Percentiles rank a stretch among this genome's conserved stretches.
Conservation (phyloP, 345 rosid species). For the Ailanthus altissimus region DNA sequence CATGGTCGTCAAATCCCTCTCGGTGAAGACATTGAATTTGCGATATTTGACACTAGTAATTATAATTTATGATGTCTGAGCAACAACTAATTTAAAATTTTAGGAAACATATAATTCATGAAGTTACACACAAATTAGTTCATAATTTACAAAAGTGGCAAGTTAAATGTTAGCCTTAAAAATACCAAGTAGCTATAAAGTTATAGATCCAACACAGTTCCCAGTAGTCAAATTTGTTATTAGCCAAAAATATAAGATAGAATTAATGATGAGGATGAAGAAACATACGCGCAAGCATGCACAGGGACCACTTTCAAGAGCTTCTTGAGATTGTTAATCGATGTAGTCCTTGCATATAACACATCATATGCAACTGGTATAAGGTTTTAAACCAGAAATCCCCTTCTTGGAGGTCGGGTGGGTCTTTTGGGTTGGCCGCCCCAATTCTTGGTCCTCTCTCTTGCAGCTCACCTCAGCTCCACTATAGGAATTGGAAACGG, state of each 20-base stretch:
- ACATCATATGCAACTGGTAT: slow-evolving; percentile 74
- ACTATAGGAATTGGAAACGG: slow-evolving; percentile 81
- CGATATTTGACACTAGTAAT: neutral
- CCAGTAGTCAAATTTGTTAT: neutral
- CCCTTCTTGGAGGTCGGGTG: slow-evolving; percentile 69
- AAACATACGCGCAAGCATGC: slow-evolving; percentile 83
- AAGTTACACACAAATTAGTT: neutral
- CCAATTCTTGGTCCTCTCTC: slow-evolving; percentile 81
- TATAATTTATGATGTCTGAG: neutral
- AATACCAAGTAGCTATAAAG: neutral
- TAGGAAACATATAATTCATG: neutral
- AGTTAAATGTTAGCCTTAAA: no score
- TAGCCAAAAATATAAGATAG: neutral
- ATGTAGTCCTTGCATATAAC: slow-evolving; percentile 61
- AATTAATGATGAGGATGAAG: slow-evolving; percentile 17
- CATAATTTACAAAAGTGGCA: no score
- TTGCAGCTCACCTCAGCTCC: slow-evolving; percentile 88
- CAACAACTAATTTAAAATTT: neutral
- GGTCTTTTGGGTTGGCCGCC: slow-evolving; percentile 63
- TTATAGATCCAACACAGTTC: neutral
- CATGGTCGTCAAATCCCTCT: neutral
- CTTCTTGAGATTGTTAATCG: slow-evolving; percentile 78
- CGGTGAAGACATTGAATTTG: neutral
- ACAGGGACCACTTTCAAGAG: slow-evolving; percentile 82
- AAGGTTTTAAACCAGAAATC: slow-evolving; percentile 69